Percentiles rank a stretch among this genome's conserved stretches.
These are phyloP conservation scores for Mucor saturninus DNA, from an alignment of 371 early-diverging fungal genomes.

Conservation along the genomic window DNA sequence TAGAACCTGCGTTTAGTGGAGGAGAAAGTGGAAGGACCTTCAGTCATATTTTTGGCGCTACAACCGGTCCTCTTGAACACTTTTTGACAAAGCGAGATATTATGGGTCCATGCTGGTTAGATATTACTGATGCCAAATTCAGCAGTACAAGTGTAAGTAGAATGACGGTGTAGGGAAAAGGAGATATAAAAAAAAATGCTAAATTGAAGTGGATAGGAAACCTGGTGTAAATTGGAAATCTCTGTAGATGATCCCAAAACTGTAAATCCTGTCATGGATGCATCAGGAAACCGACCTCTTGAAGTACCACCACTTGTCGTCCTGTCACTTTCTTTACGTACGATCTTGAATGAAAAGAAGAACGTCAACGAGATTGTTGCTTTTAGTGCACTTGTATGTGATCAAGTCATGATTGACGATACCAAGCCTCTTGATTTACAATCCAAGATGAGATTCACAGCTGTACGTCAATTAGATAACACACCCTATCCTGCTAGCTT, in stretches of 20 bases:
- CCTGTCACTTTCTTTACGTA: constrained; percentile 84
- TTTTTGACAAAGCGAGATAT: constrained; percentile 91
- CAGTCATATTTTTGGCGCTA: constrained; percentile 87
- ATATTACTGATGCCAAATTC: constrained; percentile 54
- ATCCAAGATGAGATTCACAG: constrained; percentile 62
- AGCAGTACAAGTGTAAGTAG: constrained; percentile 51
- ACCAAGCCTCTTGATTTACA: constrained; percentile 49
- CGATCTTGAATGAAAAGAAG: constrained; percentile 80
- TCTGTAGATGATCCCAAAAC: constrained; percentile 73
- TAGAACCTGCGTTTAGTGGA: constrained; percentile 73
- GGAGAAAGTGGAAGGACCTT: constrained; percentile 82
- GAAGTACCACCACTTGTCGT: constrained; percentile 82
- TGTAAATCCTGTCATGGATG: constrained; percentile 64
- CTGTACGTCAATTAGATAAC: constrained; percentile 69
- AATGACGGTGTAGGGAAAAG: not conserved
- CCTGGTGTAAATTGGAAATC: constrained; percentile 91
- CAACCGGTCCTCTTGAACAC: constrained; percentile 90
- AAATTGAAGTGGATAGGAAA: constrained; percentile 27
- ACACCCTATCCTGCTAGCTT: constrained; percentile 70
- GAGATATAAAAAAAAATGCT: not conserved
- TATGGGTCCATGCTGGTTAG: constrained; percentile 98
- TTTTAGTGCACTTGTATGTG: constrained; percentile 34
- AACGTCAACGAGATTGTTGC: constrained; percentile 89
- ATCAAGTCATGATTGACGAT: constrained; percentile 63
- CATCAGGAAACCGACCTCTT: constrained; percentile 34